Conservation (phyloP, 768 basidiomycete genomes). For the Collybia sordida region DNA sequence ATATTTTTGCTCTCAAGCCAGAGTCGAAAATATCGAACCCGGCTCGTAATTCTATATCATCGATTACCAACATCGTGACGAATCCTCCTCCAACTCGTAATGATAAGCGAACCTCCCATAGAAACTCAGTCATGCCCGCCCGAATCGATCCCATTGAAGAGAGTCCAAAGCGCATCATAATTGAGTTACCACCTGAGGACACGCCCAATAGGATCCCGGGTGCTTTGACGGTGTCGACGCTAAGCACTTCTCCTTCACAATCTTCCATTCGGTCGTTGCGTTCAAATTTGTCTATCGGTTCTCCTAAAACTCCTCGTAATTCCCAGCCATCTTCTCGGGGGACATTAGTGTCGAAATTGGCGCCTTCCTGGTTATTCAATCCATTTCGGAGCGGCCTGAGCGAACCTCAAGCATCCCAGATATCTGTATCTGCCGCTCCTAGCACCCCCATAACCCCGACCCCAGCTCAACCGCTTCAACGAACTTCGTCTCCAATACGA, state of each 20-base stretch:
- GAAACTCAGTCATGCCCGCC: slow-evolving; percentile 45
- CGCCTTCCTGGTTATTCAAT: slow-evolving; percentile 80
- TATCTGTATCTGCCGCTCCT: slow-evolving; percentile 49
- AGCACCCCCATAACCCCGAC: slow-evolving; percentile 20
- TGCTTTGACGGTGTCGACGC: slow-evolving; percentile 24
- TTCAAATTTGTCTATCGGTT: slow-evolving; percentile 48
- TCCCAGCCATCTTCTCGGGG: slow-evolving; percentile 32
- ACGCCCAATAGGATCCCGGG: slow-evolving; percentile 18
- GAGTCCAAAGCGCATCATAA: slow-evolving; percentile 52
- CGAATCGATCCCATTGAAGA: slow-evolving; percentile 71
- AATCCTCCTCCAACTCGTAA: slow-evolving; percentile 33
- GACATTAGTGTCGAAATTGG: slow-evolving; percentile 56
- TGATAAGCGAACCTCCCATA: slow-evolving; percentile 48
- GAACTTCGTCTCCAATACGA: slow-evolving; percentile 29
- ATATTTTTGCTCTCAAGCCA: slow-evolving; percentile 59
- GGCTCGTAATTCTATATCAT: slow-evolving; percentile 38
- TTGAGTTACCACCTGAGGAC: slow-evolving; percentile 52
- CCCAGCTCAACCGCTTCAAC: slow-evolving; percentile 8
- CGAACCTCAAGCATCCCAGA: slow-evolving; percentile 61
- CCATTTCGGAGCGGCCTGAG: slow-evolving; percentile 65
- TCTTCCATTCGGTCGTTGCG: slow-evolving; percentile 60
- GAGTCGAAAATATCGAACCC: slow-evolving; percentile 27
- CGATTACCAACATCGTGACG: slow-evolving; percentile 33
- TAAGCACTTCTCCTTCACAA: slow-evolving; percentile 66
- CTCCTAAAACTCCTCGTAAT: slow-evolving; percentile 31